Evolutionary conservation across 1,284 basidiomycete genomes (phyloP), one percentile per base, ranked within the genome.

Genomic region (Albatrellus sp.): DNA sequence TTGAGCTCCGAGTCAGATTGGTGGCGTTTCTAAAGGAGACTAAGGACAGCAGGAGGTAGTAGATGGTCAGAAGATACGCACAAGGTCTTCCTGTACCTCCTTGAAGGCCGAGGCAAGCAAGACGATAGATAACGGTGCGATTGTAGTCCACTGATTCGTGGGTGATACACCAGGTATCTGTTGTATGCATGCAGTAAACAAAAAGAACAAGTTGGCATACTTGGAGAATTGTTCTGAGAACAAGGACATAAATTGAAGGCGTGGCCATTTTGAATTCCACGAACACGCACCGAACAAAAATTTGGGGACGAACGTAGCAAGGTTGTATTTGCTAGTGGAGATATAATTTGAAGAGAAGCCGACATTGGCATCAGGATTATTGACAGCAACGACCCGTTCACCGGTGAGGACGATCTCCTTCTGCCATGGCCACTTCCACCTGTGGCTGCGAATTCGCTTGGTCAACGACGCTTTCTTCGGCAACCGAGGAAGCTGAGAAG

Each of bases 121-220:
- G 8, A 98, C 96, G 39, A 91, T 74, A 1, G 74, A 80, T 17
- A 99, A 76, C 5, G 96, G 96, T 1, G 73, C 89, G 56, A 99
- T 96, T 14, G 96, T 99, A 1, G 96, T 99, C 63, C 87, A 99
- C 44, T 69, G 70, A 56, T 98, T 94, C 3, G 94, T 98, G 8
- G 96, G 96, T 2, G 94, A 98, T 5, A 99, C 96, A 54, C 80
- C 88, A 9, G 96, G 96, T 52, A 98, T 93, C 68, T 99, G 96
- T 62, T 98, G 94, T 45, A 98, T 98, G 63, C 80, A 88, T 20
- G 92, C 92, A 32, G 94, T 98, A 70, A 98, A 98, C 49, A 99
- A 71, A 76, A 99, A 98, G 72, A 99, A 99, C 49, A 98, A 50
- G 62, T 99, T 98, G 55, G 96, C 96, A 59, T 97, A 98, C 75